A percentile compares a stretch with the other conserved stretches of the same genome.
These are phyloP conservation scores for Picochlorum sp. DNA, from an alignment of 139 green algal genomes.

Conservation along the genomic window DNA sequence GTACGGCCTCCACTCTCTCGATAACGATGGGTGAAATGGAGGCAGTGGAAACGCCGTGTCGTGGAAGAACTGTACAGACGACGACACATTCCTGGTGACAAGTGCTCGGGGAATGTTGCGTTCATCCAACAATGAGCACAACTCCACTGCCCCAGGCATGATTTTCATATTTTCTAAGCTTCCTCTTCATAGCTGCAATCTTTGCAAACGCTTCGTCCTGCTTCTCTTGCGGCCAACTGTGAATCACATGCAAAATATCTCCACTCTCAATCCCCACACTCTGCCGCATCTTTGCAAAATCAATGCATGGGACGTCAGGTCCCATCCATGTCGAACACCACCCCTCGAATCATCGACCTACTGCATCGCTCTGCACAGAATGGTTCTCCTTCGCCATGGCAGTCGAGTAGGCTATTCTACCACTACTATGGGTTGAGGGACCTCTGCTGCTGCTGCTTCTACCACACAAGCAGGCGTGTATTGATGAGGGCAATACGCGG, in stretches of 20 bases:
- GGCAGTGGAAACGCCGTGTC: conserved; percentile 32
- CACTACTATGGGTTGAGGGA: too few relatives aligned
- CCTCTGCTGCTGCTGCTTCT: too few relatives aligned
- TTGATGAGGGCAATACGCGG: too few relatives aligned
- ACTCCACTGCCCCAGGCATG: conserved; percentile 63
- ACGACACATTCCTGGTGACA: conserved; percentile 60
- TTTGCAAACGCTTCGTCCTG: conserved; percentile 4
- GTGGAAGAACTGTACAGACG: conserved; percentile 49
- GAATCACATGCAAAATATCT: conserved; percentile 26
- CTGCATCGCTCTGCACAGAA: neutral
- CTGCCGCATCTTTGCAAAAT: conserved; percentile 34
- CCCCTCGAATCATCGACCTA: conserved; percentile 7
- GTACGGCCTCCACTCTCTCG: conserved; percentile 44
- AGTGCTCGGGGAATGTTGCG: conserved; percentile 42
- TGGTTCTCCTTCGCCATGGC: too few relatives aligned
- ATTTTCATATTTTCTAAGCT: conserved; percentile 61
- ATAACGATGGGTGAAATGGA: conserved; percentile 61
- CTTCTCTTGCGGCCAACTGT: neutral
- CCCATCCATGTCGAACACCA: conserved; percentile 31
- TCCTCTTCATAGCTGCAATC: conserved; percentile 24
- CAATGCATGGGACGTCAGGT: conserved; percentile 31
- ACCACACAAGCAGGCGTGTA: too few relatives aligned
- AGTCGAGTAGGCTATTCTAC: too few relatives aligned
- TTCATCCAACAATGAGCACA: conserved; percentile 49
- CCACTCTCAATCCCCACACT: conserved; percentile 5